Evolutionary conservation across 176 grass and related monocot species (phyloP).

Genomic region (Musa schizocarpa): DNA sequence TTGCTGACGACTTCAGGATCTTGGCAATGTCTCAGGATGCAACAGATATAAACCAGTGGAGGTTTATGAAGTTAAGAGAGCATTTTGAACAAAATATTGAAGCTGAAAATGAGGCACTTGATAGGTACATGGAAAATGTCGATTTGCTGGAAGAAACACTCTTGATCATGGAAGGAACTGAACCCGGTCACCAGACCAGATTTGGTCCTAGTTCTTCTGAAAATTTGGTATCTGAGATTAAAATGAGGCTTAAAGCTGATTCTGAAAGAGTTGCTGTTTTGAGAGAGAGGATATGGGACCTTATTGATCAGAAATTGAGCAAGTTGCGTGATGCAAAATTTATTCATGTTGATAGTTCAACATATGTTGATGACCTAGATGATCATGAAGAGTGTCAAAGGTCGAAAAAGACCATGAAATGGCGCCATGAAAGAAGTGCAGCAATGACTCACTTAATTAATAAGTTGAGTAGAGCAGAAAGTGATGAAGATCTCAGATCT

Average conservation of each 20-base stretch:
- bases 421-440: constrained; percentile 32
- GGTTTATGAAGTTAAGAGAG: constrained; percentile 74
- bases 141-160: constrained; percentile 75
- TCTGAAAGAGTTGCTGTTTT: constrained; percentile 36
- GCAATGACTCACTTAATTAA: constrained; percentile 44
- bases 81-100: constrained; percentile 71
- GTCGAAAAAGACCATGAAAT: constrained; percentile 24
- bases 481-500: constrained; percentile 54
- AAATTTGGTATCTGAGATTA: constrained; percentile 46
- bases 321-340: constrained; percentile 31
- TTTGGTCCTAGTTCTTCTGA: constrained; percentile 30
- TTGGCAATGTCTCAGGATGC: constrained; percentile 35
- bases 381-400: constrained; percentile 16
- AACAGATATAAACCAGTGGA: constrained; percentile 58
- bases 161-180: constrained; percentile 22
- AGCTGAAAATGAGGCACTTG: constrained; percentile 77
- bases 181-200: constrained; percentile 25
- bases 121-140: constrained; percentile 69
- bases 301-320: constrained; percentile 63
- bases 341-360: constrained; percentile 19
- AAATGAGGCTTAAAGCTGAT: constrained; percentile 58
- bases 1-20: neutral
- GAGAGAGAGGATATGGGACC: constrained; percentile 37
- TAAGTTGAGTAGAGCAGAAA: constrained; percentile 48
- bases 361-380: constrained; percentile 26